Conservation (phyloP, 2,329 filamentous ascomycete species). For the Ophiocordyceps australis region DNA sequence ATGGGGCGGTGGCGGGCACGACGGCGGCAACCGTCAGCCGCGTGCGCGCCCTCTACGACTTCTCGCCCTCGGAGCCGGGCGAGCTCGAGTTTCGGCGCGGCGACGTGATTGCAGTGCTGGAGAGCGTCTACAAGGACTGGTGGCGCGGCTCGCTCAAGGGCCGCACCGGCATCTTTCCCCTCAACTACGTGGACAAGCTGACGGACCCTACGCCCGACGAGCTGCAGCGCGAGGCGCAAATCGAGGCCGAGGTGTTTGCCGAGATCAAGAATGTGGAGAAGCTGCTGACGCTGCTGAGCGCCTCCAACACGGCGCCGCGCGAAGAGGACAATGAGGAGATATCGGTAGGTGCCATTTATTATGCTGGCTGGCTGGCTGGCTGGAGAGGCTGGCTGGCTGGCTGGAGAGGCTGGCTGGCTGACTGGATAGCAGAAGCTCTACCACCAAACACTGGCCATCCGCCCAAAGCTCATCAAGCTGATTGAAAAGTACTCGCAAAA, state of each 20-base stretch:
- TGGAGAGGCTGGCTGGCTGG: no score
- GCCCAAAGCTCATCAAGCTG: constrained; percentile 90
- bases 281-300: constrained; percentile 76
- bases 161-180: constrained; percentile 90
- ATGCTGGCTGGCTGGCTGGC: no score
- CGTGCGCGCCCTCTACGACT: constrained; percentile 86
- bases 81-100: constrained; percentile 94
- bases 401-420: constrained; percentile 11
- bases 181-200: constrained; percentile 97
- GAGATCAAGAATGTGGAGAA: constrained; percentile 48
- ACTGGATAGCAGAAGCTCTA: constrained; percentile 47
- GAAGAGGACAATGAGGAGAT: constrained; percentile 96
- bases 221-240: constrained; percentile 85
- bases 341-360: constrained; percentile 49
- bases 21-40: constrained; percentile 92
- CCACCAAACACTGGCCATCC: constrained; percentile 82
- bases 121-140: constrained; percentile 99
- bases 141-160: constrained; percentile 93
- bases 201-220: constrained; percentile 89
- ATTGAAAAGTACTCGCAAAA: constrained; percentile 99
- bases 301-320: constrained; percentile 59
- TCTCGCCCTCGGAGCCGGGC: constrained; percentile 80
- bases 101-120: constrained; percentile 90
- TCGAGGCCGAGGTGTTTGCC: constrained; percentile 58
- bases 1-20: constrained; percentile 58